A percentile compares a stretch with the other conserved stretches of the same genome.
Evolutionary conservation across 2,329 filamentous ascomycete genomes (phyloP).

Genomic region (Fusarium pininemorale): DNA sequence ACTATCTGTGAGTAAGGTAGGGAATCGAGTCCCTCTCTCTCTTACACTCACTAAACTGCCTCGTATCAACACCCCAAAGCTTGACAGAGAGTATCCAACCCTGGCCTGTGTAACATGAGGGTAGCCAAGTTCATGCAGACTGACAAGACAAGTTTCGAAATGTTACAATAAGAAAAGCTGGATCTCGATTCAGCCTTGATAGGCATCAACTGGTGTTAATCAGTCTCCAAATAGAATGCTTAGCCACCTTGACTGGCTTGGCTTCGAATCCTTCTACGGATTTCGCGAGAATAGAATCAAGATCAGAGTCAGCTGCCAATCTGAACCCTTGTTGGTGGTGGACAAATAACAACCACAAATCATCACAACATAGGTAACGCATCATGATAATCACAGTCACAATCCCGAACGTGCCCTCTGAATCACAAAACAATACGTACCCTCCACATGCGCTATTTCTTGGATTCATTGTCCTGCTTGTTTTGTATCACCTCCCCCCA

Average conservation of each 20-base stretch:
- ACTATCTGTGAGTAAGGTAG: not conserved
- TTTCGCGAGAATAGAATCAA: not conserved
- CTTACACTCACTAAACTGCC: not conserved
- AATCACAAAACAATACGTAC: slow-evolving; percentile 11
- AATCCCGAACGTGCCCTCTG: slow-evolving; percentile 5
- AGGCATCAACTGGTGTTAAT: not conserved
- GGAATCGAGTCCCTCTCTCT: not conserved
- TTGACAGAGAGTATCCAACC: not conserved
- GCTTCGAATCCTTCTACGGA: not conserved
- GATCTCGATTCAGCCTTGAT: slow-evolving; percentile 25
- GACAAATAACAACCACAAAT: slow-evolving; percentile 10
- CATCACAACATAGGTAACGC: not conserved
- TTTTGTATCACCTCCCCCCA: not conserved
- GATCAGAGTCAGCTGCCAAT: slow-evolving; percentile 1
- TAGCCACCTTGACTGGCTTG: not conserved
- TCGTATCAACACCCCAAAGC: not conserved
- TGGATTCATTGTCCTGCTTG: not conserved
- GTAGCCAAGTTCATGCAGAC: slow-evolving; percentile 17
- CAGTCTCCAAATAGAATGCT: slow-evolving; percentile 3
- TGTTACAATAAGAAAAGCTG: slow-evolving; percentile 8
- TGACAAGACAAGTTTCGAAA: slow-evolving; percentile 13
- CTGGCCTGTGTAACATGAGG: slow-evolving; percentile 15
- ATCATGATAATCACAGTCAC: slow-evolving; percentile 9
- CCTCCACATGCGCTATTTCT: slow-evolving; percentile 35
- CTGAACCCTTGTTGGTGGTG: not conserved